Evolutionary conservation across 2,329 filamentous ascomycete species (phyloP).

Genomic region (Macrophomina pseudophaseolina): DNA sequence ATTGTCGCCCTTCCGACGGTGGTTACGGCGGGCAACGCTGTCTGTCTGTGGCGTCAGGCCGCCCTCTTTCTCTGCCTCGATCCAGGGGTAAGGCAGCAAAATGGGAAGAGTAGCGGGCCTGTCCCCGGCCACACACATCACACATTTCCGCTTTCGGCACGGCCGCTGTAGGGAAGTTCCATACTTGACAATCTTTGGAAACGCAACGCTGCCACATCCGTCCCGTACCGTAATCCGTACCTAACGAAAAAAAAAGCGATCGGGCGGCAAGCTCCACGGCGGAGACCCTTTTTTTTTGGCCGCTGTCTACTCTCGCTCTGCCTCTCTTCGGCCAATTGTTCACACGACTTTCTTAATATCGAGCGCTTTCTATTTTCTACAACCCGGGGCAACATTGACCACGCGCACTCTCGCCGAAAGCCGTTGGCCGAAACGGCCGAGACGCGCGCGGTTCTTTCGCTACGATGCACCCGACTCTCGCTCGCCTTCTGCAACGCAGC

Average conservation of each 20-base stretch:
- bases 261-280: background rate
- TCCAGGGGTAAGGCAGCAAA: constrained; percentile 2
- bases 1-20: background rate
- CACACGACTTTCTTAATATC: background rate
- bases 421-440: background rate
- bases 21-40: background rate
- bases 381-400: background rate
- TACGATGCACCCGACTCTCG: too few relatives aligned
- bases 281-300: background rate
- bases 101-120: too few relatives aligned
- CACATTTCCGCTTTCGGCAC: constrained; percentile 12
- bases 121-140: background rate
- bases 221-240: background rate
- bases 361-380: background rate
- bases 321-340: background rate
- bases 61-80: background rate
- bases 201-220: background rate
- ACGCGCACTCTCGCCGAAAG: background rate
- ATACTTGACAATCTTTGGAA: background rate
- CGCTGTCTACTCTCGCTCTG: too few relatives aligned
- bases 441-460: too few relatives aligned
- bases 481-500: background rate
- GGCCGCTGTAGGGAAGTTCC: constrained; percentile 1
- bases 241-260: too few relatives aligned
- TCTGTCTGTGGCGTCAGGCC: constrained; percentile 21